Evolutionary conservation across 768 basidiomycete genomes (phyloP).

Genomic region (Coprinopsis sp.): DNA sequence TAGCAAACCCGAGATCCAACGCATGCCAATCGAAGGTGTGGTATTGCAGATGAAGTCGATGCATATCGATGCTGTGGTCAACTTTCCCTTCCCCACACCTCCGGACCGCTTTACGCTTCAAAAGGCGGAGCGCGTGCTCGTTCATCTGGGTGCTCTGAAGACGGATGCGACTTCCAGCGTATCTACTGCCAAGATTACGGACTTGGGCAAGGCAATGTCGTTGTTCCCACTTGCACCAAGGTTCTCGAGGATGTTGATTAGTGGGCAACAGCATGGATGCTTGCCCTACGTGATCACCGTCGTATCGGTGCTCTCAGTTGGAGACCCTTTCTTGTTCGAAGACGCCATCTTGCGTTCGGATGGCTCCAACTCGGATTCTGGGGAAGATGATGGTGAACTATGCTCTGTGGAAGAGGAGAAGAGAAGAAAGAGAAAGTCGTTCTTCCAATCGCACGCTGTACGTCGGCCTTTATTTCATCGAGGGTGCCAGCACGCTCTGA

Average conservation of each 20-base stretch:
- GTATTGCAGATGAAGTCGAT: slow-evolving; percentile 99
- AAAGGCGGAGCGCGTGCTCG: slow-evolving; percentile 78
- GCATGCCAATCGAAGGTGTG: slow-evolving; percentile 95
- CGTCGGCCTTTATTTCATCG: slow-evolving; percentile 13
- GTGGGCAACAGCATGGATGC: slow-evolving; percentile 78
- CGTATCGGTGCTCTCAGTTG: slow-evolving; percentile 88
- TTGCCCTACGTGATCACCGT: slow-evolving; percentile 88
- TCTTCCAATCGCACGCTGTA: slow-evolving; percentile 80
- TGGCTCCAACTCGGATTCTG: slow-evolving; percentile 23
- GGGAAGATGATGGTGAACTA: slow-evolving; percentile 34
- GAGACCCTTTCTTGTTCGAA: slow-evolving; percentile 92
- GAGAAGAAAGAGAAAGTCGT: slow-evolving; percentile 64
- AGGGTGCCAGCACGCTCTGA: not conserved
- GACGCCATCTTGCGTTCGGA: slow-evolving; percentile 41
- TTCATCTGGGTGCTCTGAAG: slow-evolving; percentile 78
- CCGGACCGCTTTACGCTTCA: slow-evolving; percentile 73
- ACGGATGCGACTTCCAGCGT: slow-evolving; percentile 19
- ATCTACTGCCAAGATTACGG: slow-evolving; percentile 57
- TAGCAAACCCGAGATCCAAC: slow-evolving; percentile 85
- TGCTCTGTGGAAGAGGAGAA: slow-evolving; percentile 52
- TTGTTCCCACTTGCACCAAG: slow-evolving; percentile 91
- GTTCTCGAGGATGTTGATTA: slow-evolving; percentile 93
- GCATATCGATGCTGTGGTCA: slow-evolving; percentile 94
- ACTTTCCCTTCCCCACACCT: slow-evolving; percentile 98
- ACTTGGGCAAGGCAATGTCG: slow-evolving; percentile 89